These are phyloP conservation scores for Calonectria pauciramosa DNA, from an alignment of 2,329 filamentous ascomycete species.

Conservation along the genomic window DNA sequence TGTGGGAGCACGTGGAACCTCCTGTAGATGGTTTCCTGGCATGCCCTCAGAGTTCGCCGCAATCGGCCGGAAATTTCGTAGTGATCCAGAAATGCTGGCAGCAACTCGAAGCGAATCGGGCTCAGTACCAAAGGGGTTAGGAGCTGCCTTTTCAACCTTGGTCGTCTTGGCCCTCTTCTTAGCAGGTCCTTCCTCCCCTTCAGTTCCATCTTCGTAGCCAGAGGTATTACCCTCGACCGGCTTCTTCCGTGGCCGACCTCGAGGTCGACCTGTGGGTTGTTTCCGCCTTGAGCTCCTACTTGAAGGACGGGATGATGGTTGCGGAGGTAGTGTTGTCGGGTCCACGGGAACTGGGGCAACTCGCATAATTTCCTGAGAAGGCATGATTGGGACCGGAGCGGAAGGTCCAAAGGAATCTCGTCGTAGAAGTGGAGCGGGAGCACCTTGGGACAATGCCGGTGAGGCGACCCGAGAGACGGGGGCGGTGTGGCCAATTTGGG, in stretches of 20 bases:
- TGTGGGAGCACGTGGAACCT: conserved; percentile 82
- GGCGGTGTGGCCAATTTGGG: conserved; percentile 59
- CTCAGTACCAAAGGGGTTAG: conserved; percentile 78
- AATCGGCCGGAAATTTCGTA: conserved; percentile 86
- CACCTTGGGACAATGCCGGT: conserved; percentile 53
- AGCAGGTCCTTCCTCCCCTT: conserved; percentile 67
- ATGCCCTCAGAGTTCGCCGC: conserved; percentile 62
- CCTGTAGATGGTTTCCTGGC: conserved; percentile 71
- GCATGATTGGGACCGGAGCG: conserved; percentile 38
- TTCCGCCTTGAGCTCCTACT: conserved; percentile 68
- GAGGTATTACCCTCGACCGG: conserved; percentile 76
- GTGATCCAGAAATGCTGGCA: conserved; percentile 89
- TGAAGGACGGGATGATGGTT: conserved; percentile 66
- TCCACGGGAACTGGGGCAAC: conserved; percentile 53
- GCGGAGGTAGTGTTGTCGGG: conserved; percentile 35
- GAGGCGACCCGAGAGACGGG: conserved; percentile 53
- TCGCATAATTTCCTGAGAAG: conserved; percentile 49
- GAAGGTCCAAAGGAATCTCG: conserved; percentile 47
- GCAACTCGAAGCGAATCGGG: conserved; percentile 89
- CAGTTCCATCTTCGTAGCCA: conserved; percentile 77
- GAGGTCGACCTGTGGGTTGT: conserved; percentile 66
- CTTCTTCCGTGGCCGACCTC: conserved; percentile 70
- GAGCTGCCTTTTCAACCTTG: conserved; percentile 79
- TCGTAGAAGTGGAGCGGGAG: conserved; percentile 35
- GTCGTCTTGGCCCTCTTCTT: conserved; percentile 85